phyloP scores from a whole-genome alignment of 306 rosid genomes.

The Benincasa hispida region DNA sequence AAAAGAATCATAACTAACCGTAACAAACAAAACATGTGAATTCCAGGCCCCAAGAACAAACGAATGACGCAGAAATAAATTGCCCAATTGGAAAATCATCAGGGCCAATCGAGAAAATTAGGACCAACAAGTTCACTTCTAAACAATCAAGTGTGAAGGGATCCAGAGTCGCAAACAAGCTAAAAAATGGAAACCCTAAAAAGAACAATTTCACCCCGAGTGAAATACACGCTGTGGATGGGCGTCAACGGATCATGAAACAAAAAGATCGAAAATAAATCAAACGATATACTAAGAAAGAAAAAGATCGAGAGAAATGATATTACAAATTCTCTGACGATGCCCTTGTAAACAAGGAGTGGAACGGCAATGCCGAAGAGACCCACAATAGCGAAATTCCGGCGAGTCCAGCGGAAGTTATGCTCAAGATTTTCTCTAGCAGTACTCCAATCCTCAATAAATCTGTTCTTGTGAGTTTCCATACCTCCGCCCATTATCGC shows the following conservation, averaged over 20 bases:
- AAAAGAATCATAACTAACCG: no score
- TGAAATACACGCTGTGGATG: not conserved
- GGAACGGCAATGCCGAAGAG: conserved; percentile 83
- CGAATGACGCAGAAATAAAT: not conserved
- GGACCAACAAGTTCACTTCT: no score
- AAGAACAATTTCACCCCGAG: not conserved
- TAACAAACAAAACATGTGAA: not conserved
- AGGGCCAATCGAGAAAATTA: not conserved
- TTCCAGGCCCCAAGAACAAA: not conserved
- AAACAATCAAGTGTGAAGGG: not conserved
- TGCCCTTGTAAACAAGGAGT: conserved; percentile 75
- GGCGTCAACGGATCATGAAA: not conserved
- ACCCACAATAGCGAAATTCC: conserved; percentile 71
- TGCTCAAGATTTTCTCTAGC: conserved; percentile 78
- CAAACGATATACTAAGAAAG: not conserved
- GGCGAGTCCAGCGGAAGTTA: conserved; percentile 96
- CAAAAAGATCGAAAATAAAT: not conserved
- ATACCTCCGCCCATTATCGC: conserved; percentile 87
- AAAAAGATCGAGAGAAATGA: not conserved
- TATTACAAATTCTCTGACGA: conserved; percentile 71
- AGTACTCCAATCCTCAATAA: conserved; percentile 81
- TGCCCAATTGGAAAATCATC: not conserved
- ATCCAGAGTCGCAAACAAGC: not conserved
- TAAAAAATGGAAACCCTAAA: not conserved
- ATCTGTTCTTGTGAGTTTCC: conserved; percentile 80